phyloP scores from a whole-genome alignment of 2,329 filamentous ascomycete species.

The Huntiella bhutanensis region DNA sequence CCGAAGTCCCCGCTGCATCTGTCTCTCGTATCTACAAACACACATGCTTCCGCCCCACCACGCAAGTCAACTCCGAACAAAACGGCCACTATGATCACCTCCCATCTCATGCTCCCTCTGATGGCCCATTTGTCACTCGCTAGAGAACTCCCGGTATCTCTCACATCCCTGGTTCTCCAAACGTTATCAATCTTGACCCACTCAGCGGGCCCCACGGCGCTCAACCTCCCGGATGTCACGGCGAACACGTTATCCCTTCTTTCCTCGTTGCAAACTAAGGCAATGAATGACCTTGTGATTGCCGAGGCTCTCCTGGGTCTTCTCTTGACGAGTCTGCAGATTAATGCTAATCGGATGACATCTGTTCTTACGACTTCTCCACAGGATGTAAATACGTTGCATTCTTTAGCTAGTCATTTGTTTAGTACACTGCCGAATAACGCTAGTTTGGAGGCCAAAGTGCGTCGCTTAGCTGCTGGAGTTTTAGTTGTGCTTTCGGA shows the following conservation, averaged over 20 bases:
- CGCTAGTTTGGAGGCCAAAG: constrained; percentile 52
- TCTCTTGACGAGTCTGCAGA: constrained; percentile 61
- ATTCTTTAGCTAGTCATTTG: too few relatives aligned
- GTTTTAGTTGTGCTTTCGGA: constrained; percentile 63
- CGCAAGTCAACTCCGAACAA: constrained; percentile 50
- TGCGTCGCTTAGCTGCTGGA: constrained; percentile 60
- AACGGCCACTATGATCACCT: constrained; percentile 55
- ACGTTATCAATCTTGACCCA: constrained; percentile 71
- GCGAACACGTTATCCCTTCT: constrained; percentile 71
- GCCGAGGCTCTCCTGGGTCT: constrained; percentile 60
- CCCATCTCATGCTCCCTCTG: constrained; percentile 72
- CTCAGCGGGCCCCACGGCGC: constrained; percentile 61
- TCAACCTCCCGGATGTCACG: constrained; percentile 62
- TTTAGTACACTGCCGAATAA: too few relatives aligned
- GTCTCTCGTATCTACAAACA: constrained; percentile 73
- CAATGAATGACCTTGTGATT: constrained; percentile 43
- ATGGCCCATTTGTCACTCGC: constrained; percentile 61
- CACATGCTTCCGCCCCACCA: constrained; percentile 22
- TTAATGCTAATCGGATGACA: constrained; percentile 55
- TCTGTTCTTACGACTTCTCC: too few relatives aligned
- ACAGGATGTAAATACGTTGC: too few relatives aligned
- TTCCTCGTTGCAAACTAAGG: constrained; percentile 43
- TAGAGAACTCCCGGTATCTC: constrained; percentile 23
- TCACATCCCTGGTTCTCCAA: constrained; percentile 62
- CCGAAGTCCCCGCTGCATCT: constrained; percentile 63